phyloP scores from a whole-genome alignment of 495 filamentous ascomycete genomes.

The Lasiosphaeria miniovina region DNA sequence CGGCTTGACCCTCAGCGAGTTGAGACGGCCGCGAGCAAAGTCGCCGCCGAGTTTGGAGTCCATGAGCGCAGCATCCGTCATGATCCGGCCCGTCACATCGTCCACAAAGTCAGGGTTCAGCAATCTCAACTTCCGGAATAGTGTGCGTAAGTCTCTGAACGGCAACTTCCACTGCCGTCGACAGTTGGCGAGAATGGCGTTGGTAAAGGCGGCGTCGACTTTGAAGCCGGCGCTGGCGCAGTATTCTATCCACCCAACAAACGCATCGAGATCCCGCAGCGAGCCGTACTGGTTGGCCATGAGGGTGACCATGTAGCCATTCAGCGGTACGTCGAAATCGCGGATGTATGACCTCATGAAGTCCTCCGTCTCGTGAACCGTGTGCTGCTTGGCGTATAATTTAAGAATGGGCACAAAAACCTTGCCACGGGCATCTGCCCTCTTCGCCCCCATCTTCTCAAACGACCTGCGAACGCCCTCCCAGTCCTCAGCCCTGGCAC shows the following conservation, averaged over 20 bases:
- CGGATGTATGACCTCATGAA: constrained; percentile 39
- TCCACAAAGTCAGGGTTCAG: constrained; percentile 31
- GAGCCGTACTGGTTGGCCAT: constrained; percentile 45
- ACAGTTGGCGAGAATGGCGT: constrained; percentile 41
- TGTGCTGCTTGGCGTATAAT: constrained; percentile 38
- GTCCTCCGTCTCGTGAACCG: constrained; percentile 38
- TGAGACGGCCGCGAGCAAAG: constrained; percentile 19
- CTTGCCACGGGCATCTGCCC: constrained; percentile 22
- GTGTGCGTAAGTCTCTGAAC: constrained; percentile 34
- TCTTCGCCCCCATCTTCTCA: constrained; percentile 26
- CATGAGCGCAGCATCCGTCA: constrained; percentile 33
- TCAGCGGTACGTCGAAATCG: constrained; percentile 32
- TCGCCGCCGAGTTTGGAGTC: constrained; percentile 16
- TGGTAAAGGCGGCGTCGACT: constrained; percentile 37
- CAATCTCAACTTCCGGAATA: constrained; percentile 33
- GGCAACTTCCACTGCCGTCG: constrained; percentile 34
- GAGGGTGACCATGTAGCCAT: constrained; percentile 37
- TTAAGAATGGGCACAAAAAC: constrained; percentile 46
- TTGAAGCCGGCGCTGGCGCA: constrained; percentile 31
- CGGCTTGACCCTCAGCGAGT: constrained; percentile 18
- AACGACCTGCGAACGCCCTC: constrained; percentile 37
- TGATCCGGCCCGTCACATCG: constrained; percentile 35
- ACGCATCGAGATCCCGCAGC: constrained; percentile 36
- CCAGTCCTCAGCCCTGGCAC: constrained; percentile 48
- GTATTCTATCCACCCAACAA: constrained; percentile 38